A percentile compares a stretch with the other conserved stretches of the same genome.
These are phyloP conservation scores for Aspergillus japonicus DNA, from an alignment of 2,329 filamentous ascomycete genomes.

Conservation along the genomic window DNA sequence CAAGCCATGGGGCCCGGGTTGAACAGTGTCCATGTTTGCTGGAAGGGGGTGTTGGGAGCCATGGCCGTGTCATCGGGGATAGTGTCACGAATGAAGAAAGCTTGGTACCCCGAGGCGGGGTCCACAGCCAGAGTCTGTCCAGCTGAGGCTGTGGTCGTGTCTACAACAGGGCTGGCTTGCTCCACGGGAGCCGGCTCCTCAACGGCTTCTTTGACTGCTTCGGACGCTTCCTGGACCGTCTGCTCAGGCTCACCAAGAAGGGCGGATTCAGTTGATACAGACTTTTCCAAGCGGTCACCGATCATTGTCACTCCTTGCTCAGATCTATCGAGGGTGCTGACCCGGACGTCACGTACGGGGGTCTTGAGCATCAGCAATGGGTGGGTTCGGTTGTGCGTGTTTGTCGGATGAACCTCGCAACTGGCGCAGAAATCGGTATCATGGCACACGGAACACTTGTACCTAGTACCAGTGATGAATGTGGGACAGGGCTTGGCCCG, in stretches of 20 bases:
- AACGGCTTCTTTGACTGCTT: background rate
- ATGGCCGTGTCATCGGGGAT: conserved; percentile 75
- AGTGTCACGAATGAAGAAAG: conserved; percentile 73
- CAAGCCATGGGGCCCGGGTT: conserved; percentile 78
- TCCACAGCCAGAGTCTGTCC: conserved; percentile 36
- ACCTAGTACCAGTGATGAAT: conserved; percentile 79
- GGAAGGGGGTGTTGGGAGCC: conserved; percentile 69
- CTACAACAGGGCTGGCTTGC: conserved; percentile 31
- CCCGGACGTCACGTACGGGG: conserved; percentile 80
- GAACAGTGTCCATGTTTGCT: conserved; percentile 86
- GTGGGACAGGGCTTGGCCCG: conserved; percentile 47
- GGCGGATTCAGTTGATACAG: conserved; percentile 49
- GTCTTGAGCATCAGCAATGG: conserved; percentile 97
- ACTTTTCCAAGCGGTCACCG: conserved; percentile 60
- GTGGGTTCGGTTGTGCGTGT: conserved; percentile 91
- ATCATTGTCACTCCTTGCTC: conserved; percentile 66
- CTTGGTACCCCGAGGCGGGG: conserved; percentile 45
- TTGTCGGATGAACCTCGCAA: conserved; percentile 84
- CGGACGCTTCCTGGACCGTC: conserved; percentile 5
- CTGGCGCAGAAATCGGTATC: conserved; percentile 93
- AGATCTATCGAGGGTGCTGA: conserved; percentile 80
- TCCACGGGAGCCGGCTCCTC: conserved; percentile 26
- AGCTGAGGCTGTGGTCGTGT: conserved; percentile 26
- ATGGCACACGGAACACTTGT: conserved; percentile 95
- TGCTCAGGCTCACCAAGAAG: conserved; percentile 45